Conservation (phyloP, 306 rosid species). For the Betula pendula region DNA sequence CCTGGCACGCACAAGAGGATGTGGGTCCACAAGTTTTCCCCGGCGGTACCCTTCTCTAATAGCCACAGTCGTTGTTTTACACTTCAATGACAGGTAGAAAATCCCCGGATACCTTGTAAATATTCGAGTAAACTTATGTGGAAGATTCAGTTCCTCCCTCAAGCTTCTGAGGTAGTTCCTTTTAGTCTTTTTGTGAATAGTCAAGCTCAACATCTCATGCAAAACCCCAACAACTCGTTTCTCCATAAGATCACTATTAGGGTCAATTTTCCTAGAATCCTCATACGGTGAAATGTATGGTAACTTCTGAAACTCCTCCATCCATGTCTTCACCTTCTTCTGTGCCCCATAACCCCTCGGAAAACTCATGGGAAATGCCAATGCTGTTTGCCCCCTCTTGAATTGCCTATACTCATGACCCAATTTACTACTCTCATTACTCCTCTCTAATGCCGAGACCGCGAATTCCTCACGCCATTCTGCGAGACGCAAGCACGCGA, state of each 20-base stretch:
- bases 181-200: slow-evolving; percentile 87
- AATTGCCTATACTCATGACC: slow-evolving; percentile 64
- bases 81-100: slow-evolving; percentile 81
- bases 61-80: slow-evolving; percentile 80
- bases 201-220: slow-evolving; percentile 78
- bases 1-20: slow-evolving; percentile 64
- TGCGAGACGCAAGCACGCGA: slow-evolving; percentile 33
- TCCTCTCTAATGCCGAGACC: slow-evolving; percentile 66
- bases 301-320: slow-evolving; percentile 88
- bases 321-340: slow-evolving; percentile 80
- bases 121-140: slow-evolving; percentile 79
- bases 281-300: slow-evolving; percentile 84
- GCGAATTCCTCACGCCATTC: slow-evolving; percentile 72
- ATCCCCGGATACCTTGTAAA: slow-evolving; percentile 87
- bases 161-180: slow-evolving; percentile 79
- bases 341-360: slow-evolving; percentile 89
- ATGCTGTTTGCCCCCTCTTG: slow-evolving; percentile 62
- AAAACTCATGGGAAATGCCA: slow-evolving; percentile 76
- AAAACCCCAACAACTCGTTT: slow-evolving; percentile 87
- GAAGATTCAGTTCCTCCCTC: slow-evolving; percentile 88
- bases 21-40: slow-evolving; percentile 72
- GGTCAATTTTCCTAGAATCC: slow-evolving; percentile 64
- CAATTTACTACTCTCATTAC: slow-evolving; percentile 39
- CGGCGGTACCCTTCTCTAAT: slow-evolving; percentile 76
- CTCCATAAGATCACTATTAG: slow-evolving; percentile 91